phyloP scores from a whole-genome alignment of 2,329 filamentous ascomycete genomes.

The Curvularia eragrostidis region DNA sequence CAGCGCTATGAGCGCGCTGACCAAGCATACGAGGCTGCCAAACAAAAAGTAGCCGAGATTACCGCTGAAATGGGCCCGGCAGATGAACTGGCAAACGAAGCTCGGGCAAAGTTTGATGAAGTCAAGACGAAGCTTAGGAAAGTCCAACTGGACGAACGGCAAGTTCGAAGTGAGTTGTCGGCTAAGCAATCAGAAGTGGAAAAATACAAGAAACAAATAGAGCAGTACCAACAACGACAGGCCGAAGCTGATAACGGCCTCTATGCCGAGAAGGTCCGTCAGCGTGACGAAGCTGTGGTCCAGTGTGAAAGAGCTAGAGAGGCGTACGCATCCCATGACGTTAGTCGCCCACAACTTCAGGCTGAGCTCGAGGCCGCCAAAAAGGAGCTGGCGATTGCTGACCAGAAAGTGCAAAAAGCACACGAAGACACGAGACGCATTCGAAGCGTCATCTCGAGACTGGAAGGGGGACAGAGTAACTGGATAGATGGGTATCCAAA shows the following conservation, averaged over 20 bases:
- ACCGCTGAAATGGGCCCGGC: slow-evolving; percentile 52
- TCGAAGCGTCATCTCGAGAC: slow-evolving; percentile 57
- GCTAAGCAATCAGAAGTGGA: slow-evolving; percentile 55
- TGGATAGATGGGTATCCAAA: slow-evolving; percentile 69
- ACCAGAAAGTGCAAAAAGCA: slow-evolving; percentile 39
- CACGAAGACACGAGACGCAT: slow-evolving; percentile 61
- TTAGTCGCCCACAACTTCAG: slow-evolving; percentile 45
- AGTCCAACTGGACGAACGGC: slow-evolving; percentile 66
- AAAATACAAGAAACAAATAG: slow-evolving; percentile 55
- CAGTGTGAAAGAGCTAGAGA: slow-evolving; percentile 55
- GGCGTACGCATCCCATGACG: slow-evolving; percentile 52
- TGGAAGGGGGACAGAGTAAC: slow-evolving; percentile 64
- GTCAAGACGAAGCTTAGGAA: slow-evolving; percentile 62
- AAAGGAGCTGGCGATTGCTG: slow-evolving; percentile 19
- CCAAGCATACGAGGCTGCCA: slow-evolving; percentile 48
- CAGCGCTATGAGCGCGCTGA: slow-evolving; percentile 55
- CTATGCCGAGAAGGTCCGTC: slow-evolving; percentile 65
- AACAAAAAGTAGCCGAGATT: slow-evolving; percentile 42
- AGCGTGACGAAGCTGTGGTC: slow-evolving; percentile 66
- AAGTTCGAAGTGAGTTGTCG: slow-evolving; percentile 66
- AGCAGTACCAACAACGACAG: slow-evolving; percentile 66
- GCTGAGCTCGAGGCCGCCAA: slow-evolving; percentile 46
- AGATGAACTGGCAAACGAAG: slow-evolving; percentile 56
- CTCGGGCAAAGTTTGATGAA: slow-evolving; percentile 61
- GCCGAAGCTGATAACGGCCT: slow-evolving; percentile 69